These are phyloP conservation scores for Cutaneotrichosporon sp. DNA, from an alignment of 1,284 basidiomycete species.

Conservation along the genomic window DNA sequence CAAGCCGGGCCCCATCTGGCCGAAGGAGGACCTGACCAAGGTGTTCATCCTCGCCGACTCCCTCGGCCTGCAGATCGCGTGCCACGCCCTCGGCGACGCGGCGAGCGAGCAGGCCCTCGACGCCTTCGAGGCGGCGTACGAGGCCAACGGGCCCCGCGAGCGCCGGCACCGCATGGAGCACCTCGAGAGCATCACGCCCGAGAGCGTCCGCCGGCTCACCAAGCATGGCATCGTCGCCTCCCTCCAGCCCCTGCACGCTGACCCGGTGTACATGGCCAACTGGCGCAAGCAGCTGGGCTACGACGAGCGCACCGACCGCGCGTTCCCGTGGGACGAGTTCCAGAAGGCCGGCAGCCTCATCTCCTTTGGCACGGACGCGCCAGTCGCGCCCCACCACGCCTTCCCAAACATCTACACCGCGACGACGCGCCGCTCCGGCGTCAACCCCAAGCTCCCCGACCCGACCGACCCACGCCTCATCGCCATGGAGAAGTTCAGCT, in stretches of 20 bases:
- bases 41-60: conserved; percentile 33
- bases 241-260: conserved; percentile 39
- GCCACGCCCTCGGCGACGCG: conserved; percentile 41
- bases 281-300: conserved; percentile 31
- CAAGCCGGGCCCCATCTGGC: conserved; percentile 35
- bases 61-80: conserved; percentile 34
- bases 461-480: conserved; percentile 17
- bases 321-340: conserved; percentile 36
- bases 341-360: conserved; percentile 26
- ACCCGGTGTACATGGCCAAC: conserved; percentile 32
- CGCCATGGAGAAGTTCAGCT: conserved; percentile 16
- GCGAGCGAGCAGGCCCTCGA: conserved; percentile 37
- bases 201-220: conserved; percentile 29
- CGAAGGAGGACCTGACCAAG: conserved; percentile 23
- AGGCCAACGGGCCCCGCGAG: conserved; percentile 21
- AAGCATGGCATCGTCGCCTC: conserved; percentile 32
- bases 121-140: conserved; percentile 30
- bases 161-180: conserved; percentile 39
- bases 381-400: conserved; percentile 32
- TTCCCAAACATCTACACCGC: conserved; percentile 37
- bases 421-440: conserved; percentile 30
- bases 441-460: conserved; percentile 22
- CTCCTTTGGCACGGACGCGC: conserved; percentile 37
- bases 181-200: conserved; percentile 31
- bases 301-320: conserved; percentile 32